phyloP scores from a whole-genome alignment of 129 eudicot genomes.

The Saposhnikovia divaricata region DNA sequence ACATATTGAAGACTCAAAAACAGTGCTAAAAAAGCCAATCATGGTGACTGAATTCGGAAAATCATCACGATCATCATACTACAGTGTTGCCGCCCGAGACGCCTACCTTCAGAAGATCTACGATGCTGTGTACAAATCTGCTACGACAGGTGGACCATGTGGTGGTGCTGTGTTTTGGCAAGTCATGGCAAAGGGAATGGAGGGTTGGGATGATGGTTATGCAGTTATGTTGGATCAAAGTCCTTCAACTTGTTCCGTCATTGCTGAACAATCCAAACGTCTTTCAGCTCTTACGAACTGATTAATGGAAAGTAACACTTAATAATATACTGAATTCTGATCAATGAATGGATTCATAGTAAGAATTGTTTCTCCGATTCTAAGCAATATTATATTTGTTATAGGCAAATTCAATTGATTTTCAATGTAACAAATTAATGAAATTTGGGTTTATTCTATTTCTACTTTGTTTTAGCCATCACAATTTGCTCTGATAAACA shows the following conservation, averaged over 20 bases:
- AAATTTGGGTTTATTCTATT: background rate
- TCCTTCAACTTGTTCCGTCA: slow-evolving; percentile 21
- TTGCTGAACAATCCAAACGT: slow-evolving; percentile 20
- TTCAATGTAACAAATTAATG: background rate
- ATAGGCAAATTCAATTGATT: background rate
- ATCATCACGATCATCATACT: slow-evolving; percentile 18
- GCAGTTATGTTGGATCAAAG: slow-evolving; percentile 25
- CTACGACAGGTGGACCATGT: slow-evolving; percentile 20
- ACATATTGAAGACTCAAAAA: slow-evolving; percentile 18
- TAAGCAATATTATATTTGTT: too few relatives aligned
- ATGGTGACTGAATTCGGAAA: slow-evolving; percentile 24
- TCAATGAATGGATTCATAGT: background rate
- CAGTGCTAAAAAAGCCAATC: slow-evolving; percentile 20
- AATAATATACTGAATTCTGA: background rate
- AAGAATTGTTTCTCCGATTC: too few relatives aligned
- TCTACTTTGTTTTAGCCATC: too few relatives aligned
- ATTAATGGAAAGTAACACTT: background rate
- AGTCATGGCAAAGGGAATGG: slow-evolving; percentile 33
- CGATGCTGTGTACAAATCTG: slow-evolving; percentile 11
- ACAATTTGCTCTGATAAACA: too few relatives aligned
- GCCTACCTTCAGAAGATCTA: slow-evolving; percentile 13
- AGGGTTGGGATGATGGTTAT: slow-evolving; percentile 27
- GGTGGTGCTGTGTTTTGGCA: slow-evolving; percentile 36
- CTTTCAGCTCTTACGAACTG: slow-evolving; percentile 8
- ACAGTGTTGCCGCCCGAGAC: slow-evolving; percentile 19